phyloP scores from a whole-genome alignment of 768 basidiomycete genomes.

The Tephrocybe sp. region DNA sequence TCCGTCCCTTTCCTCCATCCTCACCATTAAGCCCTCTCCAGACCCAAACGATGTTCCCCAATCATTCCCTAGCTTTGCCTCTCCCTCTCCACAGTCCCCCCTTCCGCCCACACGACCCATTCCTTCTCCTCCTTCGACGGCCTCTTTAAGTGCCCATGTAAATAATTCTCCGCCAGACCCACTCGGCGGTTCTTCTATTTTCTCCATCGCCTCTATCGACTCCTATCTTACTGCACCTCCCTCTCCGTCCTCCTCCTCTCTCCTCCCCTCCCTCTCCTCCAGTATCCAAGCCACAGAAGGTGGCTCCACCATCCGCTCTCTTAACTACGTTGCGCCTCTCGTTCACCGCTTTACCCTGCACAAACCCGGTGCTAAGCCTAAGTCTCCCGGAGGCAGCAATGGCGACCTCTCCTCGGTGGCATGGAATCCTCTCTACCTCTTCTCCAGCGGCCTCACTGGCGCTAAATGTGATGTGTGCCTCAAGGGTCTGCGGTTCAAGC shows the following conservation, averaged over 20 bases:
- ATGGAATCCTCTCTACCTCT: conserved; percentile 79
- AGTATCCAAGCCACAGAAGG: conserved; percentile 72
- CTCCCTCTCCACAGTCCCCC: conserved; percentile 16
- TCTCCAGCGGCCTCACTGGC: conserved; percentile 66
- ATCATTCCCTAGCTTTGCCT: conserved; percentile 34
- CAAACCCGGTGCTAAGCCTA: conserved; percentile 70
- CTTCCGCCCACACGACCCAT: conserved; percentile 14
- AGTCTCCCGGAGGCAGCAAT: conserved; percentile 29
- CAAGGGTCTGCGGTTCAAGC: conserved; percentile 85
- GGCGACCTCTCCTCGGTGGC: conserved; percentile 31
- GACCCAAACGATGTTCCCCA: conserved; percentile 46
- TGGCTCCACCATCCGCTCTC: conserved; percentile 60
- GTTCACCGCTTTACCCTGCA: conserved; percentile 87
- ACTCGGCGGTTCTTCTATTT: conserved; percentile 41
- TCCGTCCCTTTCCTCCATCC: conserved; percentile 66
- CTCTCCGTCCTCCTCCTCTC: conserved; percentile 27
- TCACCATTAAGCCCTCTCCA: conserved; percentile 62
- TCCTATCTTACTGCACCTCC: conserved; percentile 65
- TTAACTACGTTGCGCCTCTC: conserved; percentile 43
- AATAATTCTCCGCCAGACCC: conserved; percentile 37
- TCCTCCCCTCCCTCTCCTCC: conserved; percentile 45
- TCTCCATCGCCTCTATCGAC: conserved; percentile 57
- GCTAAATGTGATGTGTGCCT: conserved; percentile 80
- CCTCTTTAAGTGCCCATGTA: background rate
- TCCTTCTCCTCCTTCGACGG: background rate